Evolutionary conservation across 495 filamentous ascomycete species (phyloP), one percentile per base, ranked within the genome.

Genomic region (Tuber brumale): DNA sequence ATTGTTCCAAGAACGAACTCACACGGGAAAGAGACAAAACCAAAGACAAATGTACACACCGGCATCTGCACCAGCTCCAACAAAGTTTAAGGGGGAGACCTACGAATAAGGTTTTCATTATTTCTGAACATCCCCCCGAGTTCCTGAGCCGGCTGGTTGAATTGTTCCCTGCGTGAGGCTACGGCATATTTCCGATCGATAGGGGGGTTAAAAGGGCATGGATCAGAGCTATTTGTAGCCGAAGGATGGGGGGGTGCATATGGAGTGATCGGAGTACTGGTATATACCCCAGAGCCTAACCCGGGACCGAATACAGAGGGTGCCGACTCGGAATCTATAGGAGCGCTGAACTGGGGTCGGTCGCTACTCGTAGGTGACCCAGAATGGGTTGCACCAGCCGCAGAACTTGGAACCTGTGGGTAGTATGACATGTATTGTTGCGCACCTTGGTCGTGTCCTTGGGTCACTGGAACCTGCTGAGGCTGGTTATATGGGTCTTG

Each of bases 31-130:
- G 57, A 73, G 57, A 74, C 72, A 43, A 76, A 57, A 72, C 41
- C 75, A 61, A 72, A 79, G 72, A 71, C 78, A 80, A 70, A 79
- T 70, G 57, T 27, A 66, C 57, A 66, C 31, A 75, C 61, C 70
- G 57, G 70, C 46, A 5, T 35, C 31, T 66, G 57, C 57, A 19
- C 57, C 19, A 71, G 27, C 19, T 75, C 72, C 44, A 75, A 42
- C 70, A 72, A 80, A 76, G 48, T 61, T 79, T 23, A 82, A 79
- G 57, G 77, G 80, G 80, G 66, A 76, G 74, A 82, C 81, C 81
- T 82, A 82, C 81, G 81, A 77, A 75, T 69, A 77, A 80, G 74
- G 70, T 72, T 78, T 74, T 79, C 75, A 12, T 71, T 35, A 74
- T 57, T 39, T 43, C 80, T 80, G 21, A 72, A 73, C 18, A 76